These are phyloP conservation scores for Diaporthe velutina DNA, from an alignment of 2,329 filamentous ascomycete species.

Conservation along the genomic window DNA sequence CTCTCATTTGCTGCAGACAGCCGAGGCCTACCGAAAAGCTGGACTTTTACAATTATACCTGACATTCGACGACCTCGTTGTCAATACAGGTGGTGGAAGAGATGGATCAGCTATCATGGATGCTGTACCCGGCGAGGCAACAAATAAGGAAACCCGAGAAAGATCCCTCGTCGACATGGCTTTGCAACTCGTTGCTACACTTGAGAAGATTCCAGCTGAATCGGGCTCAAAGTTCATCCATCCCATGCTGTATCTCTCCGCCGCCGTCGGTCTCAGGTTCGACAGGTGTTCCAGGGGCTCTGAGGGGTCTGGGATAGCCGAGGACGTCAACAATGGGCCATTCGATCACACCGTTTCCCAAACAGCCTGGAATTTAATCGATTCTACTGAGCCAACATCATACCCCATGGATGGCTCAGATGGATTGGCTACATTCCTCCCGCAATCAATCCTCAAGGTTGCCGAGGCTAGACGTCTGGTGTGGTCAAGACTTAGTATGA, in stretches of 20 bases:
- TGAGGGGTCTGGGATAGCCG: not conserved
- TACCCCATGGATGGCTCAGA: not conserved
- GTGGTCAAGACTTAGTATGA: not conserved
- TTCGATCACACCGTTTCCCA: not conserved
- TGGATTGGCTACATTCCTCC: not conserved
- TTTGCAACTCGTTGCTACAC: not conserved
- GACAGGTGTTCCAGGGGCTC: not conserved
- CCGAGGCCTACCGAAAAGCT: not conserved
- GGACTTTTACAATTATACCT: not conserved
- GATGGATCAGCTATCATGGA: not conserved
- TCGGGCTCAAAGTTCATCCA: not conserved
- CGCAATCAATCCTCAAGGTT: not conserved
- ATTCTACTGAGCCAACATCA: not conserved
- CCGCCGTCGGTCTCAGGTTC: not conserved
- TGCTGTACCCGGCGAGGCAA: not conserved
- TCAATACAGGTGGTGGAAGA: not conserved
- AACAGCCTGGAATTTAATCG: not conserved
- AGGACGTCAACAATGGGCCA: not conserved
- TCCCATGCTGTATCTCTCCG: not conserved
- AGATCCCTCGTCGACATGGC: not conserved
- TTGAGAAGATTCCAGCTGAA: not conserved
- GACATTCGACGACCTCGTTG: not conserved
- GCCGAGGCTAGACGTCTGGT: not conserved
- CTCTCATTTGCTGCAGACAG: not conserved
- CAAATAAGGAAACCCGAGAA: not conserved